Evolutionary conservation across 1,139 yeast species (phyloP), one percentile per base, ranked within the genome.

Genomic region (Arxiozyma slooffiae): DNA sequence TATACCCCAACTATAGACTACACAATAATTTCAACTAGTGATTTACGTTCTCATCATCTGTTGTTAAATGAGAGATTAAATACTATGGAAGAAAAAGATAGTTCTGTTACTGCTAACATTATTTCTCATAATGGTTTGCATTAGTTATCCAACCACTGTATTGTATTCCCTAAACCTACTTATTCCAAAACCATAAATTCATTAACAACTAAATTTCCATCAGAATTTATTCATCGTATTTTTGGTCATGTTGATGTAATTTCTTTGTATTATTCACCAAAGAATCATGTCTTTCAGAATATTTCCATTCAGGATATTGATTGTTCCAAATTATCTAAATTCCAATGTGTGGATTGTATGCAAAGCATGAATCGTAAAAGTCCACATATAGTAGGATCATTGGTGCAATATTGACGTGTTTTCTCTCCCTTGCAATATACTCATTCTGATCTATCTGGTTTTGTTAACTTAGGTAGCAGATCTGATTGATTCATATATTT

Each of bases 381-480:
- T n/a, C 37, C 40, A 20, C 54, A 51, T 34, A n/a, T 38, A 17
- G 26, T 36, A 8, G 46, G 46, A 5, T 47, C 51, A 11, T n/a
- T 53, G 2, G 20, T 36, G 4, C 30, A 26, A 14, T 46, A 53
- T 40, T 50, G 47, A 36, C 14, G 34, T 6, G 23, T 30, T 21
- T 53, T 46, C 22, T 23, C 21, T 6, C 39, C 41, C 1, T 49
- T 51, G 11, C 45, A 51, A 17, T 53, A 51, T 36, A 24, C 51
- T n/a, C 53, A 49, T 41, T 26, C 51, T 36, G 52, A 49, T 30
- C 9, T 49, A 14, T 49, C 49, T 44, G 55, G 55, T 14, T 52
- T 54, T 7, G 38, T 51, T 17, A 16, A 37, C 23, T 14, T 9
- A 16, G 40, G 24, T 4, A 16, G 8, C 11, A 23, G 11, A 17